Evolutionary conservation across 148 eudicot species (phyloP).

Genomic region (Hydrangea macrophylla): DNA sequence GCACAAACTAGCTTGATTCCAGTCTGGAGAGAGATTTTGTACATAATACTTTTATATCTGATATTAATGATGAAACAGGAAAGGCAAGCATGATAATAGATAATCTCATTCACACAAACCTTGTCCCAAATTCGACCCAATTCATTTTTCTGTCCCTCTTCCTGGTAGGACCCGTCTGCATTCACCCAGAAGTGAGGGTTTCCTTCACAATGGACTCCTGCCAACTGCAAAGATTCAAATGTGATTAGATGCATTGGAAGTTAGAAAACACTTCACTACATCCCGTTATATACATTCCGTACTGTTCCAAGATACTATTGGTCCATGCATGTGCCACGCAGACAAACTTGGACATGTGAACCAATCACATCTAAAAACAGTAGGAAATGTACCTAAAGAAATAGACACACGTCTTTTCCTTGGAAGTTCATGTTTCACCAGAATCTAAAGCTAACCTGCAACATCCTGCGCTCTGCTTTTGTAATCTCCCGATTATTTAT

Average conservation of each 20-base stretch:
- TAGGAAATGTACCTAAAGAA: no score
- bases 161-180: slow-evolving; percentile 51
- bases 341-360: neutral
- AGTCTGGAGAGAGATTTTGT: slow-evolving; percentile 39
- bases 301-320: no score
- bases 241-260: neutral
- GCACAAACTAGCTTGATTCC: slow-evolving; percentile 49
- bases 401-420: no score
- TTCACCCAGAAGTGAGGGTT: slow-evolving; percentile 55
- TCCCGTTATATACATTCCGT: no score
- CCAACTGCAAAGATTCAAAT: slow-evolving; percentile 45
- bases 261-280: neutral
- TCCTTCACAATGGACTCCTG: slow-evolving; percentile 63
- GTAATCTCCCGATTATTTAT: slow-evolving; percentile 68
- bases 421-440: no score
- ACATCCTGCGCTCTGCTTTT: slow-evolving; percentile 49
- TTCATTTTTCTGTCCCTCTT: slow-evolving; percentile 61
- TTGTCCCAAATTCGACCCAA: slow-evolving; percentile 56
- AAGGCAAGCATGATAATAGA: slow-evolving; percentile 3
- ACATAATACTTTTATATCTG: neutral
- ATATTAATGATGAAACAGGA: neutral
- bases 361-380: no score
- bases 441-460: slow-evolving; percentile 54
- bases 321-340: no score
- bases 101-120: slow-evolving; percentile 34